Evolutionary conservation across 2,329 filamentous ascomycete genomes (phyloP).

Genomic region (Dissoconium aciculare): DNA sequence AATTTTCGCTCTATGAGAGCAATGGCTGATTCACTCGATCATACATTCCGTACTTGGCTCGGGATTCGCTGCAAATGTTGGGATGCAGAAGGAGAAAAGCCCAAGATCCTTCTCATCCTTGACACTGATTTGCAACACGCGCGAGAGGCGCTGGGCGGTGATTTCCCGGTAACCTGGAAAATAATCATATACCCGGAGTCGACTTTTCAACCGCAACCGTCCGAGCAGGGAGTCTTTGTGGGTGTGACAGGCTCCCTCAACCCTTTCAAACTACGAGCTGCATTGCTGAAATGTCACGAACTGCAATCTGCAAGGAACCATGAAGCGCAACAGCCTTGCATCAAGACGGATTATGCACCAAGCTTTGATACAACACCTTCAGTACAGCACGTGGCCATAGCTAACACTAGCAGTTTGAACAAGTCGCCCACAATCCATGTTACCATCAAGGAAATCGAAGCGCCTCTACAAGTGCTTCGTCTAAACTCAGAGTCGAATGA

Average conservation of each 20-base stretch:
- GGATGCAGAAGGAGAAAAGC: background rate
- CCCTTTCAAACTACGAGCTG: background rate
- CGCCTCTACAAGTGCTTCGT: no score
- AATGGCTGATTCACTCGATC: conserved; percentile 2
- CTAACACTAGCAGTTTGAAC: background rate
- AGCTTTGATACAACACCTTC: no score
- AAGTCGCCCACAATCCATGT: background rate
- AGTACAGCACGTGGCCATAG: no score
- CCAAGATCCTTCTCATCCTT: background rate
- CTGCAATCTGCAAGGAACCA: background rate
- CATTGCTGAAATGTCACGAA: background rate
- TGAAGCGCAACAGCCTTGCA: background rate
- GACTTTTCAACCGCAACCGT: background rate
- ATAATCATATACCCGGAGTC: background rate
- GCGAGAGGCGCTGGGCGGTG: background rate
- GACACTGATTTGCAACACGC: background rate
- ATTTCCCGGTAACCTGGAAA: background rate
- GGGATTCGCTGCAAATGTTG: conserved; percentile 1
- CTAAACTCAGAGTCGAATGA: no score
- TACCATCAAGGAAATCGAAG: background rate
- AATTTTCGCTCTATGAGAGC: conserved; percentile 4
- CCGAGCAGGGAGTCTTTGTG: background rate
- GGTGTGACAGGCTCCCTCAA: background rate
- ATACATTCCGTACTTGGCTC: conserved; percentile 4
- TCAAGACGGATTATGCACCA: background rate